These are phyloP conservation scores for Cenchrus americanus DNA, from an alignment of 176 grass and related monocot genomes.

Conservation along the genomic window DNA sequence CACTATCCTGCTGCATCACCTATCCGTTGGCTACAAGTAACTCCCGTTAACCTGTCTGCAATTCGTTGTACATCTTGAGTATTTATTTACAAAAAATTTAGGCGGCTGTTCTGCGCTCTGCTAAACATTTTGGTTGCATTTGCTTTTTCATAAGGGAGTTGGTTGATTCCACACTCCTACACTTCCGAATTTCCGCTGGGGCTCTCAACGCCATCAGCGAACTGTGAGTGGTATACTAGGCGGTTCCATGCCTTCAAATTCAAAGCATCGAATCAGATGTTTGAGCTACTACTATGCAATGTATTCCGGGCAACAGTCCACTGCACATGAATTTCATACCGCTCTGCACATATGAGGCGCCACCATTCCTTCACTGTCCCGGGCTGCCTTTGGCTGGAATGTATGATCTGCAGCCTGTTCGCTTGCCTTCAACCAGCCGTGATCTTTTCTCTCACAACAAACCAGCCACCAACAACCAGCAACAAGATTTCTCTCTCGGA, in stretches of 20 bases:
- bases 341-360: neutral
- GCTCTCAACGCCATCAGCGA: conserved; percentile 8
- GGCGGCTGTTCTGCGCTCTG: neutral
- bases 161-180: conserved; percentile 29
- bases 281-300: conserved; percentile 13
- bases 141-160: conserved; percentile 41
- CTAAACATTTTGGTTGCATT: neutral
- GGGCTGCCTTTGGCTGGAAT: neutral
- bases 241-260: neutral
- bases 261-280: neutral
- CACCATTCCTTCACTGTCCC: neutral
- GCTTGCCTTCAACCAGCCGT: too few relatives aligned
- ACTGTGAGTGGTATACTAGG: conserved; percentile 5
- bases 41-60: neutral
- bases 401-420: too few relatives aligned
- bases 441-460: too few relatives aligned
- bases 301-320: neutral
- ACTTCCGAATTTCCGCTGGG: conserved; percentile 33
- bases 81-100: neutral
- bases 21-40: conserved; percentile 42
- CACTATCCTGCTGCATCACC: conserved; percentile 40
- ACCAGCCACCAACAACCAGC: too few relatives aligned
- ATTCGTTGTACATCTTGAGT: neutral
- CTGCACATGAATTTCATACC: neutral
- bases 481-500: too few relatives aligned